Conservation (phyloP, 306 rosid genomes). For the Citrullus amarus region DNA sequence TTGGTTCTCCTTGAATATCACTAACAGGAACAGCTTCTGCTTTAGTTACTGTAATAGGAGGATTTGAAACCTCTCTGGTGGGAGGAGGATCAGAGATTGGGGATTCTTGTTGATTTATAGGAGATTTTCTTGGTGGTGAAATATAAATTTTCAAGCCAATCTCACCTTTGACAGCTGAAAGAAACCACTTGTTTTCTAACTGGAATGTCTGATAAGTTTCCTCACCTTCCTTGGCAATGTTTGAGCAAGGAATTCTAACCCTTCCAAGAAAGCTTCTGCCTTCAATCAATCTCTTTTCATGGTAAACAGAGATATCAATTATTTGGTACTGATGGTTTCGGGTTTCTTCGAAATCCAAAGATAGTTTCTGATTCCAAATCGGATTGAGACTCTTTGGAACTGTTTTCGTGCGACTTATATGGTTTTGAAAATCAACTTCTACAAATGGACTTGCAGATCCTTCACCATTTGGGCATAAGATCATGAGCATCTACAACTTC, state of each 20-base stretch:
- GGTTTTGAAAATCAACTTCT: slow-evolving; percentile 52
- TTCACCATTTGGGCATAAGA: slow-evolving; percentile 59
- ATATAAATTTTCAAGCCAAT: slow-evolving; percentile 56
- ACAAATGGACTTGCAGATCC: slow-evolving; percentile 55
- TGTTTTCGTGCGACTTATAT: slow-evolving; percentile 40
- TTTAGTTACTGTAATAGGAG: slow-evolving; percentile 10
- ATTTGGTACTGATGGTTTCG: slow-evolving; percentile 28
- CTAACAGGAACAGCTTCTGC: slow-evolving; percentile 3
- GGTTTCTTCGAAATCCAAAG: slow-evolving; percentile 30
- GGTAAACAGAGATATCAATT: slow-evolving; percentile 36
- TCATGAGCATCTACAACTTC: slow-evolving; percentile 56
- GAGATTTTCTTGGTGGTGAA: slow-evolving; percentile 18
- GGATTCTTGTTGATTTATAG: slow-evolving; percentile 16
- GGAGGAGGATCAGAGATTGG: slow-evolving; percentile 1
- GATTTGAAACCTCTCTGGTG: slow-evolving; percentile 13
- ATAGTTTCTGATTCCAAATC: slow-evolving; percentile 40
- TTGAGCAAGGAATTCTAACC: slow-evolving; percentile 56
- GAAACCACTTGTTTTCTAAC: slow-evolving; percentile 43
- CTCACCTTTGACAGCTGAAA: slow-evolving; percentile 61
- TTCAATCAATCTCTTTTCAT: slow-evolving; percentile 29
- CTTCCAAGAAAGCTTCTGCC: slow-evolving; percentile 43
- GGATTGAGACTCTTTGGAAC: slow-evolving; percentile 56
- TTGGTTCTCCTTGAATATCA: slow-evolving; percentile 10
- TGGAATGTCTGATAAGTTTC: slow-evolving; percentile 50
- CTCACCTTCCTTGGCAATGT: slow-evolving; percentile 47